A percentile compares a stretch with the other conserved stretches of the same genome.
phyloP scores from a whole-genome alignment of 106 monocot species.

The Gastrodia elata region DNA sequence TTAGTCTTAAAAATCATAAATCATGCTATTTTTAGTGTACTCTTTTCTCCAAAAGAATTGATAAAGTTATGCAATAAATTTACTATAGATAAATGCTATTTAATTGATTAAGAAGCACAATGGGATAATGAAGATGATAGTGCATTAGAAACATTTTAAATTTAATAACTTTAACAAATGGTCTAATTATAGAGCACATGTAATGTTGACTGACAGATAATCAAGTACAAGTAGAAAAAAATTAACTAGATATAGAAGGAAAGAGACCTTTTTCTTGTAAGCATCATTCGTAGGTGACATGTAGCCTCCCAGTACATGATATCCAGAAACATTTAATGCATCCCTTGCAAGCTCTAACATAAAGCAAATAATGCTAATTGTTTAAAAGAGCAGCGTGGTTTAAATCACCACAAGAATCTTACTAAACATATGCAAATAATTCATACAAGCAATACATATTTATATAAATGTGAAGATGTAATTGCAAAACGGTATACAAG shows the following conservation, averaged over 20 bases:
- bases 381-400: background rate
- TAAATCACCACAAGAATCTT: background rate
- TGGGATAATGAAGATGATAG: background rate
- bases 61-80: background rate
- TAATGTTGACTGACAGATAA: background rate
- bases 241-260: background rate
- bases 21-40: no score
- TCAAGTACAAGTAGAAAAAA: background rate
- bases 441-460: background rate
- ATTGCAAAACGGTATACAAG: background rate
- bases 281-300: constrained; percentile 91
- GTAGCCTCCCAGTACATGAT: constrained; percentile 60
- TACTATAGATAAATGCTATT: background rate
- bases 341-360: constrained; percentile 69
- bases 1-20: no score
- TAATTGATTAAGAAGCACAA: background rate
- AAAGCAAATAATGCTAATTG: background rate
- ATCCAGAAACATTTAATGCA: constrained; percentile 44
- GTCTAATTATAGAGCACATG: background rate
- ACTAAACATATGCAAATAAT: background rate
- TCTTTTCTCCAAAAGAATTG: no score
- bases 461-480: background rate
- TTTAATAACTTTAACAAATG: background rate
- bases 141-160: background rate
- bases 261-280: constrained; percentile 67